Percentiles rank a stretch among this genome's conserved stretches.
Evolutionary conservation across 1,284 basidiomycete genomes (phyloP).

Genomic region (Rhodofomes roseus): DNA sequence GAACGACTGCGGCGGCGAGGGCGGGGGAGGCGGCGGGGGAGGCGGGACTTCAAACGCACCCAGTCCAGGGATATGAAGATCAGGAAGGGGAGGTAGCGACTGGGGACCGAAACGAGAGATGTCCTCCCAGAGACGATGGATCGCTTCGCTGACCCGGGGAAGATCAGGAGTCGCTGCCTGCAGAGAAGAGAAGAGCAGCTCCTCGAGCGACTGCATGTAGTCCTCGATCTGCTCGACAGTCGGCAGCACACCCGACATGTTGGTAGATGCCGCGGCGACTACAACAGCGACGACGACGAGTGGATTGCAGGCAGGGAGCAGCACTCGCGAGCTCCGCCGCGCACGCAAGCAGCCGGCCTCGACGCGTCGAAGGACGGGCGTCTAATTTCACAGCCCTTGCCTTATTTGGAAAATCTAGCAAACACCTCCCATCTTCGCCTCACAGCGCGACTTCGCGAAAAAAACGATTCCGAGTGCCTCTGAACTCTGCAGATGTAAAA

Average conservation of each 20-base stretch:
- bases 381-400: not conserved
- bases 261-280: not conserved
- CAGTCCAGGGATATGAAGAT: constrained; percentile 59
- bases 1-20: constrained; percentile 42
- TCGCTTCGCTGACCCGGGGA: constrained; percentile 57
- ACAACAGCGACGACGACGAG: not conserved
- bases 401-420: not conserved
- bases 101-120: constrained; percentile 74
- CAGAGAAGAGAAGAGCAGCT: constrained; percentile 57
- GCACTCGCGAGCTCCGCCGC: not conserved
- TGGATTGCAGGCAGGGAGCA: not conserved
- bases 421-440: not conserved
- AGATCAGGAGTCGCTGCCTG: constrained; percentile 55
- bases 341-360: not conserved
- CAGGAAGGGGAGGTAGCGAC: constrained; percentile 55
- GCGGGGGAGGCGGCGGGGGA: constrained; percentile 54
- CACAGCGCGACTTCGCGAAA: not conserved
- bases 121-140: constrained; percentile 73
- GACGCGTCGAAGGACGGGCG: not conserved
- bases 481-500: not conserved
- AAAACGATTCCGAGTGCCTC: too few relatives aligned
- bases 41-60: constrained; percentile 72
- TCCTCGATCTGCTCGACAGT: constrained; percentile 68
- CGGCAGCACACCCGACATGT: constrained; percentile 26
- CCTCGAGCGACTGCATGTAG: constrained; percentile 65